Base-by-base conservation (phyloP, 2,329 filamentous ascomycete species). In the Colletotrichum acutatum region DNA sequence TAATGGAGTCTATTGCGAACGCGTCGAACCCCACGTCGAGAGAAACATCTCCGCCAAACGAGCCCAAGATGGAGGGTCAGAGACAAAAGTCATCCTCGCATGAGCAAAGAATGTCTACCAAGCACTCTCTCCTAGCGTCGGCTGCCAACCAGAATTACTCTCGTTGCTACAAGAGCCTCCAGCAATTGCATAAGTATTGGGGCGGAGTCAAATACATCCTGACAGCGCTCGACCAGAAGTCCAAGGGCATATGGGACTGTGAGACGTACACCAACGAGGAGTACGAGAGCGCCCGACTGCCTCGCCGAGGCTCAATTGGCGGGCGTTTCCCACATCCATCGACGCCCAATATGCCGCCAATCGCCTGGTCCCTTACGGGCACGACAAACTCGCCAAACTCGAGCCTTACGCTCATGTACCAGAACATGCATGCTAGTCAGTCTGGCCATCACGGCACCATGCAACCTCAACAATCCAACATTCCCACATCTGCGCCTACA, bases 131-230 rank as follows among this genome's bases (percentile, higher is more conserved):
- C 2, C 86, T 97, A 1, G 94, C 94, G 0, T 93, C 93, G 0
- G 94, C 93, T 1, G 94, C 95, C 0, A 95, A 92, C 76, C 93
- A 96, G 78, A 96, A 97, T 77, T 97, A 97, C 76, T 94, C 96
- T 79, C 88, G 92, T 9, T 97, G 95, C 79, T 96, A 97, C 80
- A 94, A 95, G 78, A 94, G 94, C 0, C 82, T 97, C 12, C 91
- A 95, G 76, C 91, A 94, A 58, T 85, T 97, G n/a, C 91, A 97
- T 76, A 88, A 89, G 0, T 97, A 97, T 79, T 97, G 95, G 95
- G 93, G 93, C 46, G 95, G 95, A 8, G 92, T 94, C 30, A 92
- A 94, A 70, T 97, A 97, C 79, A 97, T 97, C 52, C 84, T 97
- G 49, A 96, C 94, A 0, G 94, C 95, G 0, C 84, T 97, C 12